These are phyloP conservation scores for Sporobolomyces phaffii DNA, from an alignment of 768 basidiomycete genomes.

Conservation along the genomic window DNA sequence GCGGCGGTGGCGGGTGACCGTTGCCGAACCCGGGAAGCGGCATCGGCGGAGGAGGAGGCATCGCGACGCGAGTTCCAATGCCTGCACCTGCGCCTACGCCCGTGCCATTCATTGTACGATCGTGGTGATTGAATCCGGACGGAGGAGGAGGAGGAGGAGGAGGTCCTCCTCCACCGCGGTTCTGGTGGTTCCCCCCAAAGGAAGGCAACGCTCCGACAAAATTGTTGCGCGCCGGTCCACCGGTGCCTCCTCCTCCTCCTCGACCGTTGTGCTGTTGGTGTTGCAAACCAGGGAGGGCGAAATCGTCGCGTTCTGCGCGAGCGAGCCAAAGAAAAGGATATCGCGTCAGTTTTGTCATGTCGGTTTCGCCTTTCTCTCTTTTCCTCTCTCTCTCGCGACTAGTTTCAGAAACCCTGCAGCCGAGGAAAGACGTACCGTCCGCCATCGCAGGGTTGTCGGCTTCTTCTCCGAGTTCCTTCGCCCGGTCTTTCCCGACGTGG, in stretches of 20 bases:
- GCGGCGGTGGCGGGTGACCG: slow-evolving; percentile 34
- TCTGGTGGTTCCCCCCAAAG: slow-evolving; percentile 46
- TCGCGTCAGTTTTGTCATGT: background rate
- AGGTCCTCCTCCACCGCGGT: background rate
- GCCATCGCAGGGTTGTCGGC: slow-evolving; percentile 70
- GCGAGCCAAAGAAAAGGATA: background rate
- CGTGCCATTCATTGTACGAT: too few species aligned
- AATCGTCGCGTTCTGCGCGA: slow-evolving; percentile 31
- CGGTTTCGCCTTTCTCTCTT: too few species aligned
- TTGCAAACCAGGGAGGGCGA: slow-evolving; percentile 35
- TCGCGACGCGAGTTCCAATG: background rate
- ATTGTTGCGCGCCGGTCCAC: slow-evolving; percentile 4
- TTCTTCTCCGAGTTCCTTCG: slow-evolving; percentile 60
- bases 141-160: background rate
- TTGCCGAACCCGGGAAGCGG: slow-evolving; percentile 3
- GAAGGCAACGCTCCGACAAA: slow-evolving; percentile 40
- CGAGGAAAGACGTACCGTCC: slow-evolving; percentile 28
- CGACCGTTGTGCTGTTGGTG: slow-evolving; percentile 7
- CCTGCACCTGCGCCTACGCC: too few species aligned
- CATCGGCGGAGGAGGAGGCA: slow-evolving; percentile 20
- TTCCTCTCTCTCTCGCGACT: too few species aligned
- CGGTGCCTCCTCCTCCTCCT: too few species aligned
- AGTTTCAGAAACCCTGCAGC: background rate
- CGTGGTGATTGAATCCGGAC: background rate
- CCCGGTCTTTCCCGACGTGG: slow-evolving; percentile 62